Conservation (phyloP, 2,329 filamentous ascomycete species). For the Zymoseptoria passerinii region DNA sequence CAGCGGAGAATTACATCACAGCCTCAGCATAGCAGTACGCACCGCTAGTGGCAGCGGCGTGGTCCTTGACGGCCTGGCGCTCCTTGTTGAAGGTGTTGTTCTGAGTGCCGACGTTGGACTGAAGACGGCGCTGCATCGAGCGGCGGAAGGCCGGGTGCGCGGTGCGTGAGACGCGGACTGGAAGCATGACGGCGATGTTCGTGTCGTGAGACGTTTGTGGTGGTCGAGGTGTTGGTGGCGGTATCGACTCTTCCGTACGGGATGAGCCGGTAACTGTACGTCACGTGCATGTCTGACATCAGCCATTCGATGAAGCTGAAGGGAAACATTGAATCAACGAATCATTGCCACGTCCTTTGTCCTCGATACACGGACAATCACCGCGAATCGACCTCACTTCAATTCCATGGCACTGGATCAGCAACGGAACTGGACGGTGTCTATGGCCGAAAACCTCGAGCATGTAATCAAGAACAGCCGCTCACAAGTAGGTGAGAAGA, state of each 20-base stretch:
- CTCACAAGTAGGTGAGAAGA: slow-evolving; percentile 3
- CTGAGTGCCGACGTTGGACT: slow-evolving; percentile 42
- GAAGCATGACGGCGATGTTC: slow-evolving; percentile 19
- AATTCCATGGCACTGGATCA: slow-evolving; percentile 28
- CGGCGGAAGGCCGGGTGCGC: slow-evolving; percentile 24
- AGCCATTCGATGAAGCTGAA: neutral
- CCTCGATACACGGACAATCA: neutral
- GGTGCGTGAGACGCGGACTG: slow-evolving; percentile 20
- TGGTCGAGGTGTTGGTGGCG: neutral
- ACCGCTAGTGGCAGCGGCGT: slow-evolving; percentile 80
- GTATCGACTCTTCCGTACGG: neutral
- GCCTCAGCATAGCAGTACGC: slow-evolving; percentile 34
- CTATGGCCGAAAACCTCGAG: slow-evolving; percentile 30
- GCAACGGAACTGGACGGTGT: slow-evolving; percentile 29
- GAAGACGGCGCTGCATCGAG: slow-evolving; percentile 16
- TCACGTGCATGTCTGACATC: neutral
- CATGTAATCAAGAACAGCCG: slow-evolving; percentile 12
- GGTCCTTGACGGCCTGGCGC: slow-evolving; percentile 80
- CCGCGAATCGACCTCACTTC: neutral
- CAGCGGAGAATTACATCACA: slow-evolving; percentile 1
- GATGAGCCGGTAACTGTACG: neutral
- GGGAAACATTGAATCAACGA: neutral
- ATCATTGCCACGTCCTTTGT: neutral
- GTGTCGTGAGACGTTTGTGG: slow-evolving; percentile 3
- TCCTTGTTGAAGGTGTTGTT: slow-evolving; percentile 94